phyloP scores from a whole-genome alignment of 2,329 filamentous ascomycete species.

The Phoma sp. region DNA sequence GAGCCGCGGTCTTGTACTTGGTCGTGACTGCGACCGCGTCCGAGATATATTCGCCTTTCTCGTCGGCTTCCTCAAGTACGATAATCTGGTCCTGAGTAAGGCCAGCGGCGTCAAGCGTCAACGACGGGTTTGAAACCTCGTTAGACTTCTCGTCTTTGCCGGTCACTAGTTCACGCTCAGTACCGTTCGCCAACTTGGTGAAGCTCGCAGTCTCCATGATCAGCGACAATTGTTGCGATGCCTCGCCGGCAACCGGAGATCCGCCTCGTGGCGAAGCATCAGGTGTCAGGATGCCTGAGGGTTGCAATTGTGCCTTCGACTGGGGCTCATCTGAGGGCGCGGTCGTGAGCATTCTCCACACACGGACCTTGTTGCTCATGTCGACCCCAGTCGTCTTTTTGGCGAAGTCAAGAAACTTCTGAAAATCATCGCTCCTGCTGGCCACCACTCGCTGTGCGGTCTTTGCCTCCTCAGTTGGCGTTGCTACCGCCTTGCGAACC shows the following conservation, averaged over 20 bases:
- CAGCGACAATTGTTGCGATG: slow-evolving; percentile 54
- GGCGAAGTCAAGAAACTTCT: slow-evolving; percentile 75
- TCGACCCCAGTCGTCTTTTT: slow-evolving; percentile 74
- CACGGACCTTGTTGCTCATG: slow-evolving; percentile 72
- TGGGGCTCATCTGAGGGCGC: slow-evolving; percentile 44
- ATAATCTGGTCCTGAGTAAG: slow-evolving; percentile 76
- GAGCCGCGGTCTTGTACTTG: slow-evolving; percentile 50
- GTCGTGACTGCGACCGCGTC: slow-evolving; percentile 50
- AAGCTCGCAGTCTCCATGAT: slow-evolving; percentile 69
- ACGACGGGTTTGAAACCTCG: slow-evolving; percentile 76
- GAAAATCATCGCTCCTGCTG: slow-evolving; percentile 71
- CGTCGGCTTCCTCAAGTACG: slow-evolving; percentile 79
- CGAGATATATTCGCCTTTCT: slow-evolving; percentile 62
- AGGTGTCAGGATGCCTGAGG: slow-evolving; percentile 52
- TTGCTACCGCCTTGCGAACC: slow-evolving; percentile 67
- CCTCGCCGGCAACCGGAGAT: slow-evolving; percentile 45
- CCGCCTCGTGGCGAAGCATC: slow-evolving; percentile 52
- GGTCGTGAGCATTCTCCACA: slow-evolving; percentile 70
- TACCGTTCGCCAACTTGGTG: slow-evolving; percentile 64
- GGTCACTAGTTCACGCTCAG: slow-evolving; percentile 68
- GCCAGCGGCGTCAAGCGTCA: slow-evolving; percentile 68
- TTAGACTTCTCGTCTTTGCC: slow-evolving; percentile 74
- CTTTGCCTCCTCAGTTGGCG: slow-evolving; percentile 65
- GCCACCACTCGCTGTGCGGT: slow-evolving; percentile 71
- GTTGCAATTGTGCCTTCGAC: slow-evolving; percentile 27